Evolutionary conservation across 2,329 filamentous ascomycete genomes (phyloP), one percentile per base, ranked within the genome.

Genomic region (Talaromyces sp.): DNA sequence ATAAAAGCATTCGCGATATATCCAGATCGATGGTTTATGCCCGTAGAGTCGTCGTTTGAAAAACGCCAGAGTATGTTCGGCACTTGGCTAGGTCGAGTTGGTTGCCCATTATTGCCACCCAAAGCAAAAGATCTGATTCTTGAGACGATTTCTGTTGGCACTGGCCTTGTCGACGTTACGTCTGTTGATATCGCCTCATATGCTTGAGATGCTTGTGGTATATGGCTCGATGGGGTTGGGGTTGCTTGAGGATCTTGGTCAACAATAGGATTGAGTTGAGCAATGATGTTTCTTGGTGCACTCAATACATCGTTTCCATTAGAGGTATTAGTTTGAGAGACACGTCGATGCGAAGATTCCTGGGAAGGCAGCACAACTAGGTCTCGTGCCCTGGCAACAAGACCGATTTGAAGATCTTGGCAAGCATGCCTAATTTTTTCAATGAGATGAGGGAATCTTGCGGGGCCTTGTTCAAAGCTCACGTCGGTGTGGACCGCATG

Each of bases 21-120:
- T 0, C 67, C 15, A 1, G 38, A 65, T 1, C 53, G 66, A 0
- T 66, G 70, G 58, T 79, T 79, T 1, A 75, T 63, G 0, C 78
- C 78, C 51, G 72, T 71, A 0, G 73, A 76, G 0, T 75, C 67
- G 1, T 65, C 25, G 29, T 77, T 76, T 1, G 69, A 75, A 68
- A 73, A 79, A 13, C 78, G 68, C 58, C 75, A 79, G 0, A 78
- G 43, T 1, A 79, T n/a, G 0, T 66, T 68, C 10, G 77, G 76
- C 2, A 73, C 66, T 25, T 63, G 22, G 6, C 2, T n/a, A 2
- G 59, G 22, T 22, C 40, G 27, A 22, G 19, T 40, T 29, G 64
- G 38, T 19, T 22, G 45, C 15, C 58, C 15, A 11, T n/a, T 51
- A 11, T 13, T n/a, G 7, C 45, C 29, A 38, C 31, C 49, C 2